These are phyloP conservation scores for Linanthus parryae DNA, from an alignment of 148 eudicot genomes.

Conservation along the genomic window DNA sequence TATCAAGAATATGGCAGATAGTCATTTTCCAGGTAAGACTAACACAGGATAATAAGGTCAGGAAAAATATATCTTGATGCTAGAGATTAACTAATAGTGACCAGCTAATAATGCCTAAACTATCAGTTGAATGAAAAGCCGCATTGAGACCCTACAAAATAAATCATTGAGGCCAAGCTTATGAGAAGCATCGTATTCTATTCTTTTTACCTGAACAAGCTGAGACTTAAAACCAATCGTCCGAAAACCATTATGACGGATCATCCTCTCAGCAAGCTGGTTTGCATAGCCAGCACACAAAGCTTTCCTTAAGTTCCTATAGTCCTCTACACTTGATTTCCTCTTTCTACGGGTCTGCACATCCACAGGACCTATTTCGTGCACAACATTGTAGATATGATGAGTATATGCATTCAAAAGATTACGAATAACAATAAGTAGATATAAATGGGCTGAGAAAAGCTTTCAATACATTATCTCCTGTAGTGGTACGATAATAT, in stretches of 20 bases:
- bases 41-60: no score
- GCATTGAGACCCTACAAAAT: neutral
- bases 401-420: neutral
- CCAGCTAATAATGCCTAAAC: no score
- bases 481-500: no score
- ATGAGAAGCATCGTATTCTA: no score
- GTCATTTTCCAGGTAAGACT: no score
- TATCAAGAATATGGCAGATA: neutral
- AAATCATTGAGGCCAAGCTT: neutral
- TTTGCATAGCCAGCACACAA: slow-evolving; percentile 80
- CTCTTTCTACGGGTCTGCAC: slow-evolving; percentile 47
- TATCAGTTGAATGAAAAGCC: neutral
- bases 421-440: neutral
- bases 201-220: slow-evolving; percentile 60
- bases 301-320: slow-evolving; percentile 77
- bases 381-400: neutral
- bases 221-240: slow-evolving; percentile 87
- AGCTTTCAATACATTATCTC: no score
- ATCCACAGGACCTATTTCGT: slow-evolving; percentile 48
- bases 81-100: no score
- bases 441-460: neutral
- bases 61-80: no score
- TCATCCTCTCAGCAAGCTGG: slow-evolving; percentile 92
- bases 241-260: slow-evolving; percentile 87
- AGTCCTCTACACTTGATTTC: slow-evolving; percentile 46